Evolutionary conservation across 2,329 filamentous ascomycete species (phyloP).

Genomic region (Exophiala aquamarina): DNA sequence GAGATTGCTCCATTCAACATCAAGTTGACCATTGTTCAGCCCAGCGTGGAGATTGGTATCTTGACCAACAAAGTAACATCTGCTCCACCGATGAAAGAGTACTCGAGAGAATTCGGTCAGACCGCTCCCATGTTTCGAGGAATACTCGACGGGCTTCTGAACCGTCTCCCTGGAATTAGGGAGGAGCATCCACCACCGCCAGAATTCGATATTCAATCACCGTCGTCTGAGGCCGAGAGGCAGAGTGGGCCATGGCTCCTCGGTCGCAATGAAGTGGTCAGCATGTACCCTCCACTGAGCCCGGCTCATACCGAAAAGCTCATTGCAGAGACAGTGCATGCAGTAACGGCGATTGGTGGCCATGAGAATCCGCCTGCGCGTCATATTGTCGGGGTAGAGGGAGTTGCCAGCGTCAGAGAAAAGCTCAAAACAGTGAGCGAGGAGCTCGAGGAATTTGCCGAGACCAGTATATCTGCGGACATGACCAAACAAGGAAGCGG

Average conservation of each 20-base stretch:
- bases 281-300: slow-evolving; percentile 73
- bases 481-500: slow-evolving; percentile 14
- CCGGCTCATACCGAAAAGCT: slow-evolving; percentile 68
- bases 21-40: slow-evolving; percentile 93
- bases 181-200: slow-evolving; percentile 33
- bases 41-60: slow-evolving; percentile 86
- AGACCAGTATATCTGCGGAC: slow-evolving; percentile 82
- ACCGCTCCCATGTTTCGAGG: slow-evolving; percentile 79
- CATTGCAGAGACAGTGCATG: slow-evolving; percentile 86
- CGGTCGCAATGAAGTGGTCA: slow-evolving; percentile 50
- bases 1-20: slow-evolving; percentile 97
- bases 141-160: slow-evolving; percentile 77
- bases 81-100: slow-evolving; percentile 72
- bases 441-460: slow-evolving; percentile 93
- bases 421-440: slow-evolving; percentile 96
- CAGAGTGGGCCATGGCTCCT: slow-evolving; percentile 27
- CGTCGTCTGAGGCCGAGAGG: slow-evolving; percentile 26
- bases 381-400: slow-evolving; percentile 91
- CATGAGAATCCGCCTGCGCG: slow-evolving; percentile 93
- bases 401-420: slow-evolving; percentile 83
- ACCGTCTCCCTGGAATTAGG: slow-evolving; percentile 68
- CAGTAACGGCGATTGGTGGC: slow-evolving; percentile 85
- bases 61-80: slow-evolving; percentile 85
- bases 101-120: slow-evolving; percentile 64
- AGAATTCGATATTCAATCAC: slow-evolving; percentile 23